Base-by-base conservation (phyloP, 2,329 filamentous ascomycete genomes). In the Colletotrichum destructivum region DNA sequence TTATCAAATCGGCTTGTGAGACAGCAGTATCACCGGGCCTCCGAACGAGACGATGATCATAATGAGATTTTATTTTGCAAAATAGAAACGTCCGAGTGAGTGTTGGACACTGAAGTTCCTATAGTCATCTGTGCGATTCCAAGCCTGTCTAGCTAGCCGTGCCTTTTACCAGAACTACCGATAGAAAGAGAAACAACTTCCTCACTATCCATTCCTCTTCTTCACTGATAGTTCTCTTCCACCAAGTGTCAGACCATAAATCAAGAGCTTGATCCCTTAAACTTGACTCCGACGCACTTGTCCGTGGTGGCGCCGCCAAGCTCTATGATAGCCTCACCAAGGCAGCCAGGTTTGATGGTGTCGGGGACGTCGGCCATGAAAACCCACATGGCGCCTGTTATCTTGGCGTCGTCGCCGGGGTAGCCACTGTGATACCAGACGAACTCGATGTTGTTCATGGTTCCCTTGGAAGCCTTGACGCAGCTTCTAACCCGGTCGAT, bases 371-470 rank as follows among this genome's bases (percentile, higher is more conserved):
- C 55, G 1, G n/a, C 67, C 31, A 46, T 11, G 46, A 59, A 40
- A 0, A 57, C 18, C 64, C 64, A 71, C 18, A 23, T 54, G 16
- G 69, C 52, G 13, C 69, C 69, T 15, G 35, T 60, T 9, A 31
- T 16, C 52, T 59, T 57, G 23, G 52, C 18, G 16, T 55, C n/a
- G 16, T 62, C 65, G 1, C 38, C 52, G 5, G 65, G 52, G 4
- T 35, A 23, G 8, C 38, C 64, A 13, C 42, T 47, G 26, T 71
- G 9, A 11, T 51, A 52, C 69, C 69, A 68, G 7, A 6, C n/a
- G 42, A 68, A 71, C 23, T 51, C 21, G 26, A 16, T 8, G 38
- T 59, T 26, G 15, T 46, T 46, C 7, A 68, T 7, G 12, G 47
- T 31, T 2, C 64, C 68, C 1, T 46, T 42, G n/a, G 64, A 44